Conservation (phyloP, 139 green algal genomes). For the Eudorina sp. region DNA sequence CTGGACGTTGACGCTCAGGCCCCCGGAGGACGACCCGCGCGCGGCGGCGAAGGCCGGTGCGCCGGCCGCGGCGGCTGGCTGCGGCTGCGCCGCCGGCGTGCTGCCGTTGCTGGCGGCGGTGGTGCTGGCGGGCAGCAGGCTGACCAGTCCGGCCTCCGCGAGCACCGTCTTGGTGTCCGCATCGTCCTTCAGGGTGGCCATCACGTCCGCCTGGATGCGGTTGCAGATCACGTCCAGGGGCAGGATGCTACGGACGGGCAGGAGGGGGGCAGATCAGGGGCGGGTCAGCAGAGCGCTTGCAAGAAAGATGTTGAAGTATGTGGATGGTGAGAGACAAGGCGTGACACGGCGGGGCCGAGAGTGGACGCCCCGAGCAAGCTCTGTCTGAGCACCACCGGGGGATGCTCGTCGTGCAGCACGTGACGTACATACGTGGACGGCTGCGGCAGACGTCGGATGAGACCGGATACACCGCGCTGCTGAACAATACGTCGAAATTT, state of each 20-base stretch:
- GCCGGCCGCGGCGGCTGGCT: neutral
- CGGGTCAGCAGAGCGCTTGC: neutral
- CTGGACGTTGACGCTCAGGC: neutral
- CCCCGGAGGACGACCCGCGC: neutral
- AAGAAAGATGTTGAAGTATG: too few relatives aligned
- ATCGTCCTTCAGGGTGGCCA: constrained; percentile 61
- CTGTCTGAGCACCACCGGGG: too few relatives aligned
- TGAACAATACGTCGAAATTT: too few relatives aligned
- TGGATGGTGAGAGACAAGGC: too few relatives aligned
- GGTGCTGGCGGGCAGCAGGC: neutral
- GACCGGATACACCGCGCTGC: too few relatives aligned
- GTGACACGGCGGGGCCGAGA: too few relatives aligned
- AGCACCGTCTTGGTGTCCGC: constrained; percentile 29
- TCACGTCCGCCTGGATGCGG: constrained; percentile 62
- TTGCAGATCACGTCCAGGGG: constrained; percentile 63
- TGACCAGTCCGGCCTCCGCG: constrained; percentile 17
- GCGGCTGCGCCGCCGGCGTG: neutral
- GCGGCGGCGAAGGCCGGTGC: too few relatives aligned
- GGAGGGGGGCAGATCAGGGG: neutral
- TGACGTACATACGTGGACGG: too few relatives aligned
- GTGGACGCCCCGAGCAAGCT: too few relatives aligned
- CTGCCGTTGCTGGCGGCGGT: neutral
- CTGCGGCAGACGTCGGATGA: too few relatives aligned
- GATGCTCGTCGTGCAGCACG: too few relatives aligned
- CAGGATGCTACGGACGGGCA: constrained; percentile 50